Conservation (phyloP, 164 flowering plant genomes). For the Euptelea pleiosperma region DNA sequence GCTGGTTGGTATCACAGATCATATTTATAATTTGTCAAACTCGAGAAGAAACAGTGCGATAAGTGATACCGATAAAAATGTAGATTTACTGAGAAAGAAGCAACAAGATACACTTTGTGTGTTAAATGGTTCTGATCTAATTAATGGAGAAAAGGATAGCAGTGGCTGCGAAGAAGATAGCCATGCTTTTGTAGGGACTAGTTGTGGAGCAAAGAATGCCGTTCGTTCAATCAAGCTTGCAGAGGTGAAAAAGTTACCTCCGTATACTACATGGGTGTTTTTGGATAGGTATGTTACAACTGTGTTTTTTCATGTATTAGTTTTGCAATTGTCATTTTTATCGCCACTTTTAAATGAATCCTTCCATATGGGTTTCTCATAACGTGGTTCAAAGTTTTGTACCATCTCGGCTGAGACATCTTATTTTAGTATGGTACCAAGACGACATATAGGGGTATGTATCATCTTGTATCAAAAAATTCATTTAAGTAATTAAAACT, state of each 20-base stretch:
- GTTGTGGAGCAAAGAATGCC: slow-evolving; percentile 62
- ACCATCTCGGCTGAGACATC: too few species aligned
- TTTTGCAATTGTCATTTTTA: background rate
- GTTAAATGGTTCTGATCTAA: slow-evolving; percentile 51
- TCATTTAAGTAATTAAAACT: too few species aligned
- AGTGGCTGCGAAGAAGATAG: slow-evolving; percentile 57
- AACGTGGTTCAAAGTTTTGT: too few species aligned
- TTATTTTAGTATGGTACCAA: too few species aligned
- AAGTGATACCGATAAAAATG: slow-evolving; percentile 18
- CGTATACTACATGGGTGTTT: slow-evolving; percentile 98
- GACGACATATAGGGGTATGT: too few species aligned
- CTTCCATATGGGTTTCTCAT: background rate
- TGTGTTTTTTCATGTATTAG: background rate
- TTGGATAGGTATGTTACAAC: slow-evolving; percentile 63
- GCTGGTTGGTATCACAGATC: slow-evolving; percentile 44
- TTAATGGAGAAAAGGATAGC: slow-evolving; percentile 45
- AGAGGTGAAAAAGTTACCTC: slow-evolving; percentile 76
- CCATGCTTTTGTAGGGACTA: slow-evolving; percentile 57
- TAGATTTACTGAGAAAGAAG: slow-evolving; percentile 59
- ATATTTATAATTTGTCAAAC: slow-evolving; percentile 37
- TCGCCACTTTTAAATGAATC: too few species aligned
- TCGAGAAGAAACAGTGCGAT: slow-evolving; percentile 35
- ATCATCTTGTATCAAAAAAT: too few species aligned
- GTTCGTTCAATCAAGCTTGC: slow-evolving; percentile 73
- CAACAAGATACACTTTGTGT: slow-evolving; percentile 68